Conservation (phyloP, 768 basidiomycete genomes). For the Infundibulicybe gibba region DNA sequence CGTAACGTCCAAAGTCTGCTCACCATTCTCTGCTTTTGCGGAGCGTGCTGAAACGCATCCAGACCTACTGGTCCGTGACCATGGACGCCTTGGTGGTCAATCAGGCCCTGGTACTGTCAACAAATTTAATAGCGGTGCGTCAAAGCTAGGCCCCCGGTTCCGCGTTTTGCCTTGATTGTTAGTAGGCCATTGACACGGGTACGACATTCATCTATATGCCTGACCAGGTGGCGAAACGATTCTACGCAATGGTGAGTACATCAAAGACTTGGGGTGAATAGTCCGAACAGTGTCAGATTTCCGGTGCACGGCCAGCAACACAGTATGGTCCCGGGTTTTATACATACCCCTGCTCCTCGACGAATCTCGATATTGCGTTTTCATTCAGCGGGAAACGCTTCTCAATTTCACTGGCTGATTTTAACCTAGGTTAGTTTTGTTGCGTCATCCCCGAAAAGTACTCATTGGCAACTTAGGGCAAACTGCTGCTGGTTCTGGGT, state of each 20-base stretch:
- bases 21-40: background rate
- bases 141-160: conserved; percentile 5
- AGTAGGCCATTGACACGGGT: conserved; percentile 65
- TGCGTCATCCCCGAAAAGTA: too few species aligned
- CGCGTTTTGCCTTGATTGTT: background rate
- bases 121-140: conserved; percentile 34
- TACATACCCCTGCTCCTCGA: conserved; percentile 56
- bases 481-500: conserved; percentile 19
- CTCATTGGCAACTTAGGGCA: conserved; percentile 11
- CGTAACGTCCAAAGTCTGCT: conserved; percentile 30
- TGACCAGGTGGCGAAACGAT: conserved; percentile 28
- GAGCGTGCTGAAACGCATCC: background rate
- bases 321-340: conserved; percentile 36
- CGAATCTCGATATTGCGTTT: conserved; percentile 31
- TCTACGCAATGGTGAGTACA: conserved; percentile 41
- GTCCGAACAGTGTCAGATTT: conserved; percentile 35
- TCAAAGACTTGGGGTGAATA: background rate
- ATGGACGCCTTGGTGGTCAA: conserved; percentile 42
- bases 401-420: conserved; percentile 41
- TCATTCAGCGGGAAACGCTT: conserved; percentile 39
- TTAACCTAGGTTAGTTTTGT: conserved; percentile 44
- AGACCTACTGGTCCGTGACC: conserved; percentile 61
- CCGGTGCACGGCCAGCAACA: conserved; percentile 36
- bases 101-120: conserved; percentile 10
- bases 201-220: conserved; percentile 65